Evolutionary conservation across 2,329 filamentous ascomycete species (phyloP), one percentile per base, ranked within the genome.

Genomic region (Ceratocystis harringtonii): DNA sequence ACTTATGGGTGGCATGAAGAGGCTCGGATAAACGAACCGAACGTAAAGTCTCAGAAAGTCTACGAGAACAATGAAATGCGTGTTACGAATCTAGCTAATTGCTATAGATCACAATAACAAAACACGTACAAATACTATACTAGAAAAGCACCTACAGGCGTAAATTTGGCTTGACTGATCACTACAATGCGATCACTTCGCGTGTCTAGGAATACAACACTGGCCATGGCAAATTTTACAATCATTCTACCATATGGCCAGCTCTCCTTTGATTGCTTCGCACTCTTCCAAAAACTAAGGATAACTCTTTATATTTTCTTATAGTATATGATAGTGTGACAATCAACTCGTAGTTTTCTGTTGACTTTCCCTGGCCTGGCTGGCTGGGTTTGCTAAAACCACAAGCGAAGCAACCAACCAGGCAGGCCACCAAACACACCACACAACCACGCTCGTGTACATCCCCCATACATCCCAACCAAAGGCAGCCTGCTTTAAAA

Each of bases 391-490:
- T 30, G 65, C 41, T 65, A 84, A 75, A 57, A 85, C 77, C 28
- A 82, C 76, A 5, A 85, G 74, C 67, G 78, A 77, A 1, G 81
- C 88, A 5, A 85, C 81, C 45, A 94, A 74, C 92, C 92, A 96
- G 6, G 90, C 90, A 0, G 92, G 92, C 88, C 90, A 94, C 92
- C 92, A 96, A 55, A 96, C 85, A 73, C 90, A 88, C 89, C 91
- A 96, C n/a, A 96, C 81, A 10, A 95, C 84, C 19, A 96, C 84
- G 67, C 89, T 87, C 1, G 91, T 95, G 78, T 91, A 95, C 81
- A 94, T 84, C 1, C 90, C 90, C 84, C 87, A 91, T 12, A 96
- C 85, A 71, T 90, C 83, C 91, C 91, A 96, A 0, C 89, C 91
- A 73, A 94, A 91, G 4, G 88, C 89, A 0, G 90, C 89, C 72